phyloP scores from a whole-genome alignment of 306 rosid species.

The Dicorynia guianensis region DNA sequence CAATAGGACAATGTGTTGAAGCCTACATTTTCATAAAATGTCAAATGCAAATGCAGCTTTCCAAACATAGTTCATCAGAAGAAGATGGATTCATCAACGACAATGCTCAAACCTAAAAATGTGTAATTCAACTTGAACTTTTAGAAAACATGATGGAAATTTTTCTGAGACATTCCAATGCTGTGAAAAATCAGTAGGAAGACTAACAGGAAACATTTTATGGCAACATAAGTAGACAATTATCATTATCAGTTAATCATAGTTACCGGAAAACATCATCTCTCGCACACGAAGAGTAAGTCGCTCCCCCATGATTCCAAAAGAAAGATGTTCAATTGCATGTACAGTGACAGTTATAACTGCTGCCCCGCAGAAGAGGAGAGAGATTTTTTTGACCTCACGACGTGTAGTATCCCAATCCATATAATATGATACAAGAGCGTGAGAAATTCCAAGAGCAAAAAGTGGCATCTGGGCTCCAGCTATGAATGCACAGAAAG shows the following conservation, averaged over 20 bases:
- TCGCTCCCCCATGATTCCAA: conserved; percentile 96
- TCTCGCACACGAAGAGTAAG: conserved; percentile 93
- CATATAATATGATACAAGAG: conserved; percentile 93
- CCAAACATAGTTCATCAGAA: conserved; percentile 4
- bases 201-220: conserved; percentile 20
- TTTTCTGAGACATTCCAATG: conserved; percentile 9
- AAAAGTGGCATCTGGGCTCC: conserved; percentile 98
- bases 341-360: conserved; percentile 76
- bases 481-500: conserved; percentile 78
- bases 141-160: conserved; percentile 14
- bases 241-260: conserved; percentile 19
- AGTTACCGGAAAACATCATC: conserved; percentile 83
- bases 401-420: conserved; percentile 89
- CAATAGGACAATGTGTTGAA: not conserved
- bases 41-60: conserved; percentile 9
- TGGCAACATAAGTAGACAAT: not conserved
- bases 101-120: conserved; percentile 17
- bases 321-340: conserved; percentile 83
- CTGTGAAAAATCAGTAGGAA: conserved; percentile 16
- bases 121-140: conserved; percentile 2
- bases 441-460: conserved; percentile 94
- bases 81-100: conserved; percentile 28
- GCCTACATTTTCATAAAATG: not conserved
- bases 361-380: conserved; percentile 79
- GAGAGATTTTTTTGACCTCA: conserved; percentile 71